These are phyloP conservation scores for Clohesyomyces aquaticus DNA, from an alignment of 495 filamentous ascomycete genomes.

Conservation along the genomic window DNA sequence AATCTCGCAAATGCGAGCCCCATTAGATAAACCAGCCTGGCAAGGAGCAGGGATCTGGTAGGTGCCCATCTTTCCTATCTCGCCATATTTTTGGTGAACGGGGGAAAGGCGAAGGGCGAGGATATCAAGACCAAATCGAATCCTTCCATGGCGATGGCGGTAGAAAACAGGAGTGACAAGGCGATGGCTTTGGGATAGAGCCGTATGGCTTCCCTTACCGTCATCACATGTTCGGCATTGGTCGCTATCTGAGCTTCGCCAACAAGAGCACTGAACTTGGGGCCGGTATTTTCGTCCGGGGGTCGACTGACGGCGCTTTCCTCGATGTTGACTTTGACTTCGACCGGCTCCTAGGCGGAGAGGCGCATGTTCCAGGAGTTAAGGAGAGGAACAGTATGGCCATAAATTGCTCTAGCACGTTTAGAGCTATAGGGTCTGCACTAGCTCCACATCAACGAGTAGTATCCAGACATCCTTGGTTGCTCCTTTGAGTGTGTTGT, in stretches of 20 bases:
- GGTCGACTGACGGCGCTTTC: no score
- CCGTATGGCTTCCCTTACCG: not conserved
- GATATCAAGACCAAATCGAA: slow-evolving; percentile 50
- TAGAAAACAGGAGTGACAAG: not conserved
- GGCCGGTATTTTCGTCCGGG: no score
- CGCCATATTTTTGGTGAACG: slow-evolving; percentile 48
- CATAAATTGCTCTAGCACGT: no score
- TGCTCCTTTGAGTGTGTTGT: no score
- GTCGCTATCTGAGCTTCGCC: not conserved
- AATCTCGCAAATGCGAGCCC: slow-evolving; percentile 43
- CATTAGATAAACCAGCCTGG: slow-evolving; percentile 43
- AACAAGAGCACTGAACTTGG: no score
- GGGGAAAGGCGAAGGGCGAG: slow-evolving; percentile 45
- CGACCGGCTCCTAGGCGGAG: no score
- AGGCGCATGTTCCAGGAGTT: no score
- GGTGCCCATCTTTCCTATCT: slow-evolving; percentile 30
- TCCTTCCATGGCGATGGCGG: slow-evolving; percentile 49
- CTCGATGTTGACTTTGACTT: no score
- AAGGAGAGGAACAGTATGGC: no score
- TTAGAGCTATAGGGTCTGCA: no score
- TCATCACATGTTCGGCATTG: slow-evolving; percentile 2
- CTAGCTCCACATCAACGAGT: no score
- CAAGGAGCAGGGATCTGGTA: slow-evolving; percentile 39
- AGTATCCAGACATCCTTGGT: no score
- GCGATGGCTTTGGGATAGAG: slow-evolving; percentile 5